Base-by-base conservation (phyloP, 352 stramenopile species). In the Phytophthora syringae region DNA sequence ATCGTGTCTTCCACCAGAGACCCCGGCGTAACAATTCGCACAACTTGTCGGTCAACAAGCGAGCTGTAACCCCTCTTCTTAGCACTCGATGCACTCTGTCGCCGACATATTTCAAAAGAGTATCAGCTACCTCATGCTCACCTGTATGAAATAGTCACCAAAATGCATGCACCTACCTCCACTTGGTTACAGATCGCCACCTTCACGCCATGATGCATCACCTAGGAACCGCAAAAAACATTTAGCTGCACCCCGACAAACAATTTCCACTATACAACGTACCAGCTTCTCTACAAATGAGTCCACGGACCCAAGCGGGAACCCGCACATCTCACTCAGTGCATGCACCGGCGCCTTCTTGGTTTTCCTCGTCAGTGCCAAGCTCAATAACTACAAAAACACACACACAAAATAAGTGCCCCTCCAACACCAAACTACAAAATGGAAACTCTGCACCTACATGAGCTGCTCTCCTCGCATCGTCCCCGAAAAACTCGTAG, bases 111-210 rank as follows among this genome's bases (percentile, higher is more conserved):
- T 42, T 39, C 22, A 12, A 16, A 48, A 16, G 27, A 21, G 28
- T 21, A 1, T 50, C 10, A 47, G 40, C 40, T 47, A 25, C 18
- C 7, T 47, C 16, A 21, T 16, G 21, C 32, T 34, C 11, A 18
- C 15, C 2, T 39, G 2, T 32, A 32, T 16, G n/a, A 28, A 40
- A 1, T 18, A 28, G 16, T 5, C 24, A 27, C 37, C 5, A 32
- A 39, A 20, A 28, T 6, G 20, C 5, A 20, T 63, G 34, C 1
- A 51, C 39, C 1, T 18, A 91, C 83, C 76, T 94, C 84, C 7
- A 89, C 70, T 74, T 94, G 86, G 60, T 92, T 92, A 56, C 86
- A 94, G 42, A 94, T 88, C 2, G 86, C 86, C n/a, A 94, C 83
- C 63, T 92, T 94, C 1, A 90, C 72, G 7, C 86, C 86, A 57